Evolutionary conservation across 257 asterid species (phyloP).

Genomic region (Solanum pinnatisectum): DNA sequence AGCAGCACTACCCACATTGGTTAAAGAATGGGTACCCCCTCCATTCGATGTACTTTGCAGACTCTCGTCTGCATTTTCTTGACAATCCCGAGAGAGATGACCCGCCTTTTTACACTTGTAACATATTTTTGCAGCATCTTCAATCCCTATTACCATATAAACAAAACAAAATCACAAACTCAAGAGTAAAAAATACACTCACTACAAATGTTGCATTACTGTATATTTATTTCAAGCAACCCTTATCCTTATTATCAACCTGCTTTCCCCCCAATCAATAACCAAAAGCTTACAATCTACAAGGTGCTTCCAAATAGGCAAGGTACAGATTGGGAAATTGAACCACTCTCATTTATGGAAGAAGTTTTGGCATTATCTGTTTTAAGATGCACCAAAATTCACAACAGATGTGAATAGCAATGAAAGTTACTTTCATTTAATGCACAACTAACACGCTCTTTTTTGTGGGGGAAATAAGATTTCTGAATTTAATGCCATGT

Average conservation of each 20-base stretch:
- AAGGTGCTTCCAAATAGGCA: background rate
- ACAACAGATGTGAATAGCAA: background rate
- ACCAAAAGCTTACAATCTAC: background rate
- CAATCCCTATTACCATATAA: conserved; percentile 24
- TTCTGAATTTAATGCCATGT: background rate
- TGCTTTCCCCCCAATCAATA: background rate
- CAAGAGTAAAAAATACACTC: background rate
- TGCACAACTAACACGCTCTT: background rate
- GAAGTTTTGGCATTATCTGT: background rate
- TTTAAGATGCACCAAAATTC: background rate
- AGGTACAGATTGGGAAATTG: background rate
- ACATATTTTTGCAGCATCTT: conserved; percentile 68
- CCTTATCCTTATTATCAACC: background rate
- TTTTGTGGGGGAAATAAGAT: background rate
- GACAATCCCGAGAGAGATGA: conserved; percentile 83
- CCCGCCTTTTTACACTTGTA: conserved; percentile 85
- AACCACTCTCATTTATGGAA: background rate
- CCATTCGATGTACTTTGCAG: conserved; percentile 24
- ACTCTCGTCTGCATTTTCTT: conserved; percentile 44
- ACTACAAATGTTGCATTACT: background rate
- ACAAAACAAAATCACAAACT: background rate
- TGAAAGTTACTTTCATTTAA: background rate
- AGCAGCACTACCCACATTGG: conserved; percentile 4
- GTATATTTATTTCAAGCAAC: background rate
- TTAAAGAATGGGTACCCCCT: conserved; percentile 7